Conservation (phyloP, 129 eudicot genomes). For the Escallonia rubra region DNA sequence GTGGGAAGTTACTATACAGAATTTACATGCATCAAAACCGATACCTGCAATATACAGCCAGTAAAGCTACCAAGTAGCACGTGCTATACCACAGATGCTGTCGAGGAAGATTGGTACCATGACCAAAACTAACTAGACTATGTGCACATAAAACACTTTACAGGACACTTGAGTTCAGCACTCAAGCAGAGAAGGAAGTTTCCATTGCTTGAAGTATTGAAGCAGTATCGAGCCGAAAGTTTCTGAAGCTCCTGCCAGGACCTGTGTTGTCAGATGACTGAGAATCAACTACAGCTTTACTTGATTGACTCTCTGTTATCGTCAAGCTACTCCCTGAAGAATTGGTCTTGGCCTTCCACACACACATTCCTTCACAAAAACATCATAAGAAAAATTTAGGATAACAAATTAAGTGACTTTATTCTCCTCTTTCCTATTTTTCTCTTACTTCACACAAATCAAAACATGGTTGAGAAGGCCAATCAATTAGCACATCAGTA, state of each 20-base stretch:
- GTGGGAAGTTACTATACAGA: too few relatives aligned
- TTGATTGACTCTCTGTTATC: conserved; percentile 41
- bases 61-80: neutral
- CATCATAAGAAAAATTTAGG: neutral
- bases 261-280: conserved; percentile 29
- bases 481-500: too few relatives aligned
- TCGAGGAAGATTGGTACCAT: neutral
- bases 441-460: too few relatives aligned
- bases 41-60: neutral
- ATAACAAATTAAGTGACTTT: neutral
- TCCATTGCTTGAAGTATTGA: conserved; percentile 66
- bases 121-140: neutral
- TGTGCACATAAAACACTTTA: conserved; percentile 9
- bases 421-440: too few relatives aligned
- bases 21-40: too few relatives aligned
- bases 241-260: conserved; percentile 72
- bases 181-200: conserved; percentile 32
- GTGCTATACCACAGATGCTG: neutral
- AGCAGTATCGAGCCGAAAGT: conserved; percentile 57
- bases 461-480: too few relatives aligned
- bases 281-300: conserved; percentile 26
- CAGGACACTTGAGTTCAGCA: neutral
- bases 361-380: conserved; percentile 47
- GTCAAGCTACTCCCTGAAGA: conserved; percentile 61
- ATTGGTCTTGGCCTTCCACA: conserved; percentile 81